phyloP scores from a whole-genome alignment of 2,329 filamentous ascomycete genomes.

The Diaporthe helianthi region DNA sequence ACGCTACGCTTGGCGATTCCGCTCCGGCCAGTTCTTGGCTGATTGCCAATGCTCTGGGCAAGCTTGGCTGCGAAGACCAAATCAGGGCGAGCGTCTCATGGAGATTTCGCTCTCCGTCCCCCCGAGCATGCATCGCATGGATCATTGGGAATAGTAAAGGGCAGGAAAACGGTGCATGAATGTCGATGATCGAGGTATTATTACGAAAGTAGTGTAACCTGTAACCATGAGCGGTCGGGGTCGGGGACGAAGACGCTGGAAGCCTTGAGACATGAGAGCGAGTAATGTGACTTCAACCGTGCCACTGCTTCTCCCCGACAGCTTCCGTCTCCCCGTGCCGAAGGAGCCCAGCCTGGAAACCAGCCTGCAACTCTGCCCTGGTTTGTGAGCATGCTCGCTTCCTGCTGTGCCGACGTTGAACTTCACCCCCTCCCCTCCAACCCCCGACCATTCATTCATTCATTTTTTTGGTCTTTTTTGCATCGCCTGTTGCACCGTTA shows the following conservation, averaged over 20 bases:
- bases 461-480: not conserved
- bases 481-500: not conserved
- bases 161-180: slow-evolving; percentile 10
- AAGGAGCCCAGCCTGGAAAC: not conserved
- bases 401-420: not conserved
- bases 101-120: not conserved
- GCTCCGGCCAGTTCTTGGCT: slow-evolving; percentile 27
- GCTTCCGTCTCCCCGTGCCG: slow-evolving; percentile 10
- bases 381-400: not conserved
- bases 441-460: no score
- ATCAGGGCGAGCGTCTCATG: slow-evolving; percentile 3
- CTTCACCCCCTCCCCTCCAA: no score
- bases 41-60: slow-evolving; percentile 21
- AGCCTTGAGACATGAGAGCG: slow-evolving; percentile 12
- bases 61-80: slow-evolving; percentile 15
- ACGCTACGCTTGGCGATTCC: slow-evolving; percentile 21
- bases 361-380: not conserved
- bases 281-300: slow-evolving; percentile 25
- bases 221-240: slow-evolving; percentile 6
- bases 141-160: not conserved
- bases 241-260: slow-evolving; percentile 1
- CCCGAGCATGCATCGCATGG: not conserved
- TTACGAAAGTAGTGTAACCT: slow-evolving; percentile 12
- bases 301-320: slow-evolving; percentile 7
- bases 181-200: slow-evolving; percentile 1